A percentile compares a stretch with the other conserved stretches of the same genome.
Conservation (phyloP, 495 filamentous ascomycete genomes). For the Talaromyces stipitatus region DNA sequence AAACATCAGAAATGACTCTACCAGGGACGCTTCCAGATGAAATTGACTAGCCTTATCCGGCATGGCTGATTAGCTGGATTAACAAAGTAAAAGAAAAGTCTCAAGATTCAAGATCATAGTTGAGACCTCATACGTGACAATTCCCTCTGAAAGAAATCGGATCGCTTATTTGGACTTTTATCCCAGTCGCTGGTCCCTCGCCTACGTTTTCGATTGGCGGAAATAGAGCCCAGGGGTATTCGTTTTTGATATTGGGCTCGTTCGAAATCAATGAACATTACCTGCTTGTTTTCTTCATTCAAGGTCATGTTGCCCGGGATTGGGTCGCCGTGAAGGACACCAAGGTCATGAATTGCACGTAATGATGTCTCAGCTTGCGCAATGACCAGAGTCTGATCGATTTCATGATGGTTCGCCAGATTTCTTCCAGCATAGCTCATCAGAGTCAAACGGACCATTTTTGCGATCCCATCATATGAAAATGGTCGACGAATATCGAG, state of each 20-base stretch:
- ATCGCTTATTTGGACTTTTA: no score
- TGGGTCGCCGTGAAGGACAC: slow-evolving; percentile 15
- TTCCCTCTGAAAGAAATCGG: no score
- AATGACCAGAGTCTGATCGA: slow-evolving; percentile 3
- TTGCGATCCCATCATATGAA: slow-evolving; percentile 24
- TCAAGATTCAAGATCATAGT: no score
- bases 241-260: slow-evolving; percentile 10
- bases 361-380: slow-evolving; percentile 12
- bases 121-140: no score
- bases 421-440: slow-evolving; percentile 23
- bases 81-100: no score
- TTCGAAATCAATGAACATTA: slow-evolving; percentile 21
- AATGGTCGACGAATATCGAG: slow-evolving; percentile 26
- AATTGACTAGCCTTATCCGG: no score
- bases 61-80: no score
- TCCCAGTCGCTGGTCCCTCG: no score
- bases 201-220: slow-evolving; percentile 4
- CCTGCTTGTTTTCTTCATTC: slow-evolving; percentile 11
- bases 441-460: slow-evolving; percentile 24
- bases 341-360: slow-evolving; percentile 11
- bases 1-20: no score
- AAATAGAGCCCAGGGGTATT: slow-evolving; percentile 10
- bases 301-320: slow-evolving; percentile 13
- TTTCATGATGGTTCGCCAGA: slow-evolving; percentile 1
- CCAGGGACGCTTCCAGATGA: no score